Evolutionary conservation across 2,329 filamentous ascomycete genomes (phyloP), one percentile per base, ranked within the genome.

Genomic region (Dryadomyces sulphureus): DNA sequence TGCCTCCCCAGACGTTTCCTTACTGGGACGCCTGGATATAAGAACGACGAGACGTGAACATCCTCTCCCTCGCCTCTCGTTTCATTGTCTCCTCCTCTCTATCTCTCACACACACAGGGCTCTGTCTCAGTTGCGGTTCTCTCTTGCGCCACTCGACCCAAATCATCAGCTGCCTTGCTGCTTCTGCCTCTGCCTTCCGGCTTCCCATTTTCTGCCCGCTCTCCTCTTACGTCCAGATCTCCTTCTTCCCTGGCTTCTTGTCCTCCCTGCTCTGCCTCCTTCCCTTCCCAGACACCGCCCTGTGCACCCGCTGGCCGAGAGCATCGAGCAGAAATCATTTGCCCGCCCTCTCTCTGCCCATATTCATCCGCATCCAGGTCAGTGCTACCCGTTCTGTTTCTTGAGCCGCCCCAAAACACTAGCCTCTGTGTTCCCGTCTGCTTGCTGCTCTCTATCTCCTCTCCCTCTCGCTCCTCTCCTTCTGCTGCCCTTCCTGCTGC

Each of bases 321-420:
- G 9, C 27, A 12, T 8, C 16, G 4, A 32, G 7, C 27, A 32
- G 16, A 27, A 32, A 32, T 32, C 27, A 32, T 32, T 32, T 32
- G 27, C 3, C 27, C 27, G 27, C 3, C 27, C 27, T 32, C 27
- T 7, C 16, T 32, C 11, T 27, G 32, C 12, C 25, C 27, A 21
- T 20, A 21, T 1, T 27, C 17, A 25, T 32, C 19, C n/a, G 16
- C 17, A 14, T 35, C 20, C 41, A 43, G 30, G 41, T 36, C 27
- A 35, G 41, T 35, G 4, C 30, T 43, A 47, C 45, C 36, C 16
- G 34, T 43, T n/a, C 25, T 40, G 25, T 38, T 42, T 32, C 24
- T 43, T 43, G 41, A 36, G 34, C 25, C 41, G 42, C 41, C 44
- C 38, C 19, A 32, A 17, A 46, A 41, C 20, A 19, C n/a, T 39